phyloP scores from a whole-genome alignment of 2,329 filamentous ascomycete genomes.

The Rosellinia necatrix region DNA sequence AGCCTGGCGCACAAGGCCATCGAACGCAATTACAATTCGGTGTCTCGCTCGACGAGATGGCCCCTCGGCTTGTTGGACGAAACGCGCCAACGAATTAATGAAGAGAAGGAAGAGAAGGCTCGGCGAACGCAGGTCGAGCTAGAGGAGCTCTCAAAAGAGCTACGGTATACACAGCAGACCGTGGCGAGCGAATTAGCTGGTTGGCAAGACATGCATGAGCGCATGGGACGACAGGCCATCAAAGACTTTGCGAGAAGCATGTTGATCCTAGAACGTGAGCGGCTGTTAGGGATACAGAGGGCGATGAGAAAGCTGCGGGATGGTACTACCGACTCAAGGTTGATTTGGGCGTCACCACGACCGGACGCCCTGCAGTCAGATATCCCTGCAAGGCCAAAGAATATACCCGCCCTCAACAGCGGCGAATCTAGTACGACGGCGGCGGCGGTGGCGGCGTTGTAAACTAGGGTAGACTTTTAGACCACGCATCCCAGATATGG shows the following conservation, averaged over 20 bases:
- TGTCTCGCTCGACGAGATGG: slow-evolving; percentile 78
- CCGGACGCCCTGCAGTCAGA: background rate
- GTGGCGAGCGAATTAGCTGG: slow-evolving; percentile 90
- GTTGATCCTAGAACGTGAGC: slow-evolving; percentile 78
- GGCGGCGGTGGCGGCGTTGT: slow-evolving; percentile 26
- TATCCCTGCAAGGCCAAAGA: background rate
- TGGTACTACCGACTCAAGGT: slow-evolving; percentile 24
- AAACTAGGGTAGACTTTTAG: slow-evolving; percentile 17
- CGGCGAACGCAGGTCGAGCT: slow-evolving; percentile 72
- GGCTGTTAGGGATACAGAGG: slow-evolving; percentile 78
- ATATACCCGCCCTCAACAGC: background rate
- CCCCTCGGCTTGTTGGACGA: slow-evolving; percentile 84
- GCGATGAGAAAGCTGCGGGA: slow-evolving; percentile 69
- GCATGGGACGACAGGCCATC: slow-evolving; percentile 74
- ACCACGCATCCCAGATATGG: background rate
- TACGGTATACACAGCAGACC: slow-evolving; percentile 90
- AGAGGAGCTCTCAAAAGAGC: slow-evolving; percentile 75
- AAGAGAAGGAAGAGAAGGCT: slow-evolving; percentile 83
- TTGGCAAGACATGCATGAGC: slow-evolving; percentile 89
- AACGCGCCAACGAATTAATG: slow-evolving; percentile 77
- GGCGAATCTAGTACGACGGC: slow-evolving; percentile 32
- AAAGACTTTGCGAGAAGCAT: slow-evolving; percentile 76
- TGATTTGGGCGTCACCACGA: background rate
- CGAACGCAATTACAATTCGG: slow-evolving; percentile 75
- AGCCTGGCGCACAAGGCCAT: slow-evolving; percentile 74